Evolutionary conservation across 495 filamentous ascomycete genomes (phyloP).

Genomic region (Penicillium silybi): DNA sequence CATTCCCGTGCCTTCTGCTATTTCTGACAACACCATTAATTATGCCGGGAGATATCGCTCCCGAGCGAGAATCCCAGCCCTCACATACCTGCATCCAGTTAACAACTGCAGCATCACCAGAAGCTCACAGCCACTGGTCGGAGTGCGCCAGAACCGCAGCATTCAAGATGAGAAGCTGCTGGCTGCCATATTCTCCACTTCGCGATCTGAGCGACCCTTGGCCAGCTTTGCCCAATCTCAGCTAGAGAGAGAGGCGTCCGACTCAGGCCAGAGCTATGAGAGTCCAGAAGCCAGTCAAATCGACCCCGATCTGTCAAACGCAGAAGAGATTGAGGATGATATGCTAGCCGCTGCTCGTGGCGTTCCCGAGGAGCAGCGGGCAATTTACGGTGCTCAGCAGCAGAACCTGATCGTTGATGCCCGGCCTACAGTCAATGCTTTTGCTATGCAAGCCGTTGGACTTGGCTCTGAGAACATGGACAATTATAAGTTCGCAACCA

Average conservation of each 20-base stretch:
- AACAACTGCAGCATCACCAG: conserved; percentile 97
- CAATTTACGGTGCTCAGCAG: conserved; percentile 89
- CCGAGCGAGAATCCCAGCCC: conserved; percentile 75
- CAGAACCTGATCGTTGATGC: conserved; percentile 96
- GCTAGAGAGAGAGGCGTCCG: conserved; percentile 52
- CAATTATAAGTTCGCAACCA: conserved; percentile 88
- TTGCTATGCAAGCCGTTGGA: conserved; percentile 92
- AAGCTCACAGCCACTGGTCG: conserved; percentile 89
- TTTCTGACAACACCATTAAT: conserved; percentile 94
- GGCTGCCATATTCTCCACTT: conserved; percentile 86
- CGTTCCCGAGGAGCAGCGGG: conserved; percentile 41
- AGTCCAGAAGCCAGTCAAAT: conserved; percentile 42
- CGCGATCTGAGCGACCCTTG: conserved; percentile 46
- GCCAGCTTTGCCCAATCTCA: conserved; percentile 37
- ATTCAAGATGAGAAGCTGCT: conserved; percentile 95
- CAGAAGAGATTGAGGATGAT: conserved; percentile 72
- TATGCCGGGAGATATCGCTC: conserved; percentile 91
- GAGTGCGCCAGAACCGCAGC: conserved; percentile 81
- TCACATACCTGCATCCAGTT: conserved; percentile 90
- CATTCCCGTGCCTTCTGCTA: conserved; percentile 75
- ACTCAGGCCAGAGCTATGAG: conserved; percentile 56
- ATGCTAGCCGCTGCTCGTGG: conserved; percentile 49
- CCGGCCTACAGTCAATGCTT: conserved; percentile 89
- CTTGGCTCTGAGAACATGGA: conserved; percentile 98
- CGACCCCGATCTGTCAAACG: conserved; percentile 43